Base-by-base conservation (phyloP, 1,284 basidiomycete species). In the Papiliotrema nemorosa region DNA sequence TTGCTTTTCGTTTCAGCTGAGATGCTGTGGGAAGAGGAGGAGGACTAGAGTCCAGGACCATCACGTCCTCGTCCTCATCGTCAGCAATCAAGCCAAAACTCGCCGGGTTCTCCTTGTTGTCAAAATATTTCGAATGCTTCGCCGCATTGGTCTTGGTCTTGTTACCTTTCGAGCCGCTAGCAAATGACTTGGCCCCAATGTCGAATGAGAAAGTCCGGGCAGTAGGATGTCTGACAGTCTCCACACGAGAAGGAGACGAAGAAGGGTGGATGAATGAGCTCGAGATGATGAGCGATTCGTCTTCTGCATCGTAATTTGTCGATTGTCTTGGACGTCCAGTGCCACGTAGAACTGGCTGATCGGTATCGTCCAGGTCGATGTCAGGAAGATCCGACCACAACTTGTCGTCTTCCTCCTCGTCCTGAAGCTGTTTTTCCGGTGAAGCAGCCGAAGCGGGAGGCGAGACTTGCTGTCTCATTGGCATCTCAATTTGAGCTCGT, bases 271-370 rank as follows among this genome's bases (percentile, higher is more conserved):
- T 44, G 37, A 18, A 46, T 39, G 65, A 58, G 50, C 59, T 51
- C 22, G 63, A 62, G n/a, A 70, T 44, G 16, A 57, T 40, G 9
- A 69, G 57, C 5, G 65, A 64, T 2, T 67, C 62, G 27, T 66
- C 63, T n/a, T 13, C 14, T 12, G 7, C 42, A 41, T 41, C 38
- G 37, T 52, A 46, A 21, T 7, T 33, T 33, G 31, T 9, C 31
- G 31, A 33, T 9, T 10, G 31, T 9, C 31, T 33, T 9, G 10
- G 31, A 16, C 10, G 31, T 33, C 10, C 10, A 33, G 9, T 33
- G 9, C 10, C 16, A 16, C 10, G 31, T 33, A 16, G 9, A 33
- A 9, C 31, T 10, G 9, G 31, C 31, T 9, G 31, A 33, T 33
- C 31, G 9, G 10, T 9, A 16, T 16, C 10, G 31, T 33, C 31